Conservation (phyloP, 2,329 filamentous ascomycete genomes). For the Mollisiaceae sp. region DNA sequence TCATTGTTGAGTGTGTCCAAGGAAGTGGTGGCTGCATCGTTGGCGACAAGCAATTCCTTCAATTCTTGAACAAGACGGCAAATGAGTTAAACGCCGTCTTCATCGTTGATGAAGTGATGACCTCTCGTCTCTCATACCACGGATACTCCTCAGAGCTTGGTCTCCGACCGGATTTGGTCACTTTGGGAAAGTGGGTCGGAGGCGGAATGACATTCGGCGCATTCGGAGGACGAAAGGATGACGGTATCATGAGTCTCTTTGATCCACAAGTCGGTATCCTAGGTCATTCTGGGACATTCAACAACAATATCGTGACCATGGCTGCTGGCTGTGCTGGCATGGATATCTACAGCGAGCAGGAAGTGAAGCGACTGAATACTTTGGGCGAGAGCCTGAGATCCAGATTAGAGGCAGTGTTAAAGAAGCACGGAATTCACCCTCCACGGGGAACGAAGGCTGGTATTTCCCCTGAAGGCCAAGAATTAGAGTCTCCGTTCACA, state of each 20-base stretch:
- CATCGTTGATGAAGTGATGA: conserved; percentile 76
- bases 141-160: conserved; percentile 53
- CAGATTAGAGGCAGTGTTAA: conserved; percentile 21
- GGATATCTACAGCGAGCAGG: conserved; percentile 30
- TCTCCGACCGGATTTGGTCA: conserved; percentile 64
- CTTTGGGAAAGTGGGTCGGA: conserved; percentile 70
- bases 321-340: conserved; percentile 50
- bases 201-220: conserved; percentile 70
- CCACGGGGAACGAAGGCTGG: neutral
- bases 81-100: conserved; percentile 56
- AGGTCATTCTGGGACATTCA: conserved; percentile 67
- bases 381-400: conserved; percentile 28
- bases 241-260: conserved; percentile 60
- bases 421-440: conserved; percentile 18
- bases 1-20: conserved; percentile 71
- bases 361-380: conserved; percentile 28
- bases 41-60: conserved; percentile 41
- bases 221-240: conserved; percentile 62
- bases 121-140: conserved; percentile 58
- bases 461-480: conserved; percentile 10
- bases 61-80: conserved; percentile 29
- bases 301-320: conserved; percentile 65
- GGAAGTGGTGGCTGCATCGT: conserved; percentile 64
- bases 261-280: conserved; percentile 53
- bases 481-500: conserved; percentile 25